These are phyloP conservation scores for Phytopythium vexans DNA, from an alignment of 352 stramenopile genomes.

Conservation along the genomic window DNA sequence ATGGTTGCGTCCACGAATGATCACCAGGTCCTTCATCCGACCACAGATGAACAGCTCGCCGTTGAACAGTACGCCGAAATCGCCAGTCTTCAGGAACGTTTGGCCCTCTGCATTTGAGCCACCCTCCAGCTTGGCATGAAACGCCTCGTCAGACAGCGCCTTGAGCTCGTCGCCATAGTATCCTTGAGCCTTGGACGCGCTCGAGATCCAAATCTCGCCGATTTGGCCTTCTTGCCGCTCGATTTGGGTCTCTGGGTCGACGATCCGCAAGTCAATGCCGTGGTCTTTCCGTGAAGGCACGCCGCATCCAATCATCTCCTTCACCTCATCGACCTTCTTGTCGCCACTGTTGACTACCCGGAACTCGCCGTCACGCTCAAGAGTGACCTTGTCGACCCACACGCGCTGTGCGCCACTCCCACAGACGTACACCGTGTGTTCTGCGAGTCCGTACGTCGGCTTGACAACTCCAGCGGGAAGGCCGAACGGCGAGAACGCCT, in stretches of 20 bases:
- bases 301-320: constrained; percentile 94
- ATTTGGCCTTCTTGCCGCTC: constrained; percentile 58
- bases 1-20: constrained; percentile 98
- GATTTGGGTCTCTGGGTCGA: constrained; percentile 72
- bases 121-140: constrained; percentile 77
- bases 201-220: constrained; percentile 88
- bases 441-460: constrained; percentile 98
- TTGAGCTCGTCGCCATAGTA: constrained; percentile 89
- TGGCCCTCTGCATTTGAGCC: constrained; percentile 17
- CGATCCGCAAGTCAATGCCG: constrained; percentile 93
- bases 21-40: constrained; percentile 99
- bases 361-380: constrained; percentile 84
- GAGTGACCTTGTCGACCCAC: constrained; percentile 84
- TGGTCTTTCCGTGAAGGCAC: constrained; percentile 78
- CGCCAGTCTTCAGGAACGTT: constrained; percentile 93
- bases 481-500: constrained; percentile 86
- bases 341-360: constrained; percentile 16
- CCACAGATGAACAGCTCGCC: constrained; percentile 97
- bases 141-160: constrained; percentile 82
- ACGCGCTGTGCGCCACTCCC: constrained; percentile 89
- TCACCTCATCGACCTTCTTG: constrained; percentile 21
- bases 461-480: constrained; percentile 89
- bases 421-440: constrained; percentile 99
- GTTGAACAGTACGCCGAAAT: constrained; percentile 97
- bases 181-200: constrained; percentile 89